Evolutionary conservation across 1,284 basidiomycete species (phyloP).

Genomic region (Paramarasmius palmivorus): DNA sequence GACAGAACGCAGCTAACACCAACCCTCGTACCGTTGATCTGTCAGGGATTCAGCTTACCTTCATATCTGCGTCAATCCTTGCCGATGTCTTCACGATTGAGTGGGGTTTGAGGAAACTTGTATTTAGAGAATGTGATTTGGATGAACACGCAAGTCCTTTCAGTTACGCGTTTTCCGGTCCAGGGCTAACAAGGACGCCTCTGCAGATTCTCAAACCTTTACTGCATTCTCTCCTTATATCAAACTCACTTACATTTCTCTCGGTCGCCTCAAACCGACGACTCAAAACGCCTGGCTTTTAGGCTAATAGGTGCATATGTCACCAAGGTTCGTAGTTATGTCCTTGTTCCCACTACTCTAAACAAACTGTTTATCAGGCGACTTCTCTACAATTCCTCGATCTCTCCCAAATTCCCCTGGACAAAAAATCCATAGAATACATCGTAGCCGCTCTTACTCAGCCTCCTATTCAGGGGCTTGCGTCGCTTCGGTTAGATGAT

Average conservation of each 20-base stretch:
- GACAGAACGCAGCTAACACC: slow-evolving; percentile 51
- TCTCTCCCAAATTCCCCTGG: slow-evolving; percentile 84
- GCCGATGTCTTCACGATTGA: slow-evolving; percentile 89
- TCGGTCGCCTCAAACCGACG: slow-evolving; percentile 87
- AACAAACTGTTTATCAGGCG: slow-evolving; percentile 9
- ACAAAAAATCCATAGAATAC: slow-evolving; percentile 83
- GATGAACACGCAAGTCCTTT: slow-evolving; percentile 67
- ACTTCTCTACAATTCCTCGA: slow-evolving; percentile 70
- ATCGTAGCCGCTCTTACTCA: slow-evolving; percentile 67
- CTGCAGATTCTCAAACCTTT: slow-evolving; percentile 90
- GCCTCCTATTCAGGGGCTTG: slow-evolving; percentile 58
- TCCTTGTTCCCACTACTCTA: neutral
- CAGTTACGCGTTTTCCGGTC: slow-evolving; percentile 2
- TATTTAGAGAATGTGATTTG: slow-evolving; percentile 79
- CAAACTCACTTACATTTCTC: slow-evolving; percentile 79
- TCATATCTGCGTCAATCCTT: slow-evolving; percentile 73
- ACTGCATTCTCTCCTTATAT: slow-evolving; percentile 87
- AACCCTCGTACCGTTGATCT: slow-evolving; percentile 74
- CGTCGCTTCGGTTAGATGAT: slow-evolving; percentile 84
- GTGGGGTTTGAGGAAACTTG: slow-evolving; percentile 84
- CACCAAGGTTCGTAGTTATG: slow-evolving; percentile 50
- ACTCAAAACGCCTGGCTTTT: slow-evolving; percentile 79
- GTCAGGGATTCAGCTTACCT: slow-evolving; percentile 74
- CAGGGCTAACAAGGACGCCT: neutral
- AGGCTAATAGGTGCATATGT: slow-evolving; percentile 81